Evolutionary conservation across 176 grass and related monocot species (phyloP).

Genomic region (Aegilops longissima): DNA sequence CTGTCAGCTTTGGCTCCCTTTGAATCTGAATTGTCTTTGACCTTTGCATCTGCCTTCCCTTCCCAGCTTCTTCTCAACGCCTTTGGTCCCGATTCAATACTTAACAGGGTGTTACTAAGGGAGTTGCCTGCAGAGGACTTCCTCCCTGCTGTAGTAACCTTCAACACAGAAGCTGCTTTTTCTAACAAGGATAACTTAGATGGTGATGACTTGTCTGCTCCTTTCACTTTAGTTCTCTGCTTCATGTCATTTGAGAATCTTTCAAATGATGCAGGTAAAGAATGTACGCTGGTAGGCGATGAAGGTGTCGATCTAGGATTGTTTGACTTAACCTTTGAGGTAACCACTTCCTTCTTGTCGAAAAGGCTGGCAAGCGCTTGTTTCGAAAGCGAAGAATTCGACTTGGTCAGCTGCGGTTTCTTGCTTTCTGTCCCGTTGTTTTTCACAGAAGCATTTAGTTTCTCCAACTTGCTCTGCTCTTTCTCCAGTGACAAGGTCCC

Average conservation of each 20-base stretch:
- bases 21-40: slow-evolving; percentile 48
- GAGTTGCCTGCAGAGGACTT: slow-evolving; percentile 63
- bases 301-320: slow-evolving; percentile 57
- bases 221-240: slow-evolving; percentile 54
- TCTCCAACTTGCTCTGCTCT: slow-evolving; percentile 57
- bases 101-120: slow-evolving; percentile 40
- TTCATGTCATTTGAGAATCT: slow-evolving; percentile 83
- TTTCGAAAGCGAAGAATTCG: slow-evolving; percentile 49
- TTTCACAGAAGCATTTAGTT: slow-evolving; percentile 51
- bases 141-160: slow-evolving; percentile 69
- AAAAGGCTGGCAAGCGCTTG: slow-evolving; percentile 32
- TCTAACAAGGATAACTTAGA: slow-evolving; percentile 56
- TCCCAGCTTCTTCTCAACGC: slow-evolving; percentile 80
- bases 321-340: slow-evolving; percentile 40
- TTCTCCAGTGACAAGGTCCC: slow-evolving; percentile 41
- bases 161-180: slow-evolving; percentile 71
- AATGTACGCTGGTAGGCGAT: slow-evolving; percentile 80
- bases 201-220: slow-evolving; percentile 46
- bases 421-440: slow-evolving; percentile 49
- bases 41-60: slow-evolving; percentile 50
- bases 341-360: slow-evolving; percentile 42
- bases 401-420: slow-evolving; percentile 46
- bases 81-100: slow-evolving; percentile 57
- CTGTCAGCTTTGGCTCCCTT: slow-evolving; percentile 58
- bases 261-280: slow-evolving; percentile 78